These are phyloP conservation scores for Pinus albicaulis DNA, from an alignment of 75 land plant species.

Conservation along the genomic window DNA sequence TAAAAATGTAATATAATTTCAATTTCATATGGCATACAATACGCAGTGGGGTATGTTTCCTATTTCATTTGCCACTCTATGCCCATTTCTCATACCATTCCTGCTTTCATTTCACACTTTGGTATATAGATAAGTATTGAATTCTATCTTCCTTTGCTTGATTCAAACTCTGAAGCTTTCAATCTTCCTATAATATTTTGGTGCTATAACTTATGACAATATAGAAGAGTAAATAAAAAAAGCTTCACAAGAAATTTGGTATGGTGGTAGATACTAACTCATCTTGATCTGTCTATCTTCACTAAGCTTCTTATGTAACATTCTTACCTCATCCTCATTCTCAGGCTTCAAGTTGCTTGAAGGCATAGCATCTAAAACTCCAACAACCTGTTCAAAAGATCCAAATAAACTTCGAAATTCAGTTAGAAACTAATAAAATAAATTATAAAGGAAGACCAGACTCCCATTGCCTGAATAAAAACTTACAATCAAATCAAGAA, in stretches of 20 bases:
- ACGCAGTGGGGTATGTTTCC: too few relatives aligned
- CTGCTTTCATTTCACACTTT: too few relatives aligned
- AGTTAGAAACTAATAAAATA: not conserved
- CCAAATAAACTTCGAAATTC: not conserved
- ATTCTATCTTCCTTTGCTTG: too few relatives aligned
- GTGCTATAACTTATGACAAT: too few relatives aligned
- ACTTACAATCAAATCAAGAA: not conserved
- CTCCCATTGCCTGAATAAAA: not conserved
- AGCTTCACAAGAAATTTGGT: not conserved
- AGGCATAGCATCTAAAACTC: conserved; percentile 96
- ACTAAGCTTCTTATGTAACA: not conserved
- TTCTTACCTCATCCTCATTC: conserved; percentile 82
- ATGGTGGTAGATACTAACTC: not conserved
- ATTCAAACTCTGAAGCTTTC: too few relatives aligned
- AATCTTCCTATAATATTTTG: too few relatives aligned
- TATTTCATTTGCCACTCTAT: too few relatives aligned
- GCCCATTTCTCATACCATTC: too few relatives aligned
- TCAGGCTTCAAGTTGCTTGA: conserved; percentile 97
- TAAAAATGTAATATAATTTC: too few relatives aligned
- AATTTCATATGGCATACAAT: too few relatives aligned
- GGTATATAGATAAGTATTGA: too few relatives aligned
- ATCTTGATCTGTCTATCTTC: not conserved
- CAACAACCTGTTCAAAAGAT: conserved; percentile 52
- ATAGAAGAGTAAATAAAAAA: not conserved
- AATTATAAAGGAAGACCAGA: not conserved